A percentile compares a stretch with the other conserved stretches of the same genome.
Conservation (phyloP, 257 asterid species). For the Solanum medicagineum region DNA sequence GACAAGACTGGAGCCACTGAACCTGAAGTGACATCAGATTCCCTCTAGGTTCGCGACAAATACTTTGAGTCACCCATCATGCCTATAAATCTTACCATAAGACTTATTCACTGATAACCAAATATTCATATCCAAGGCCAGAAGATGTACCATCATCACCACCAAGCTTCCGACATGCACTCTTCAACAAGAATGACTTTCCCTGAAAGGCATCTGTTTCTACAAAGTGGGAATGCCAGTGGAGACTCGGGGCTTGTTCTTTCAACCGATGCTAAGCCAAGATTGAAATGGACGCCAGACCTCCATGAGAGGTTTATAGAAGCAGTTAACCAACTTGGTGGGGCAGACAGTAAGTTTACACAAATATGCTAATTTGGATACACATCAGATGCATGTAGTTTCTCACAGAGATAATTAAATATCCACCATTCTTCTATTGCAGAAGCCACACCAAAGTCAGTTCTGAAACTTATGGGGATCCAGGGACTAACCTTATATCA, state of each 20-base stretch:
- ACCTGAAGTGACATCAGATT: slow-evolving; percentile 12
- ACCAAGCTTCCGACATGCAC: slow-evolving; percentile 46
- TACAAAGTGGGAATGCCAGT: slow-evolving; percentile 49
- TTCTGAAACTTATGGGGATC: slow-evolving; percentile 89
- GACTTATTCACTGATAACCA: slow-evolving; percentile 16
- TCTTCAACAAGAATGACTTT: slow-evolving; percentile 53
- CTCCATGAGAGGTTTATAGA: slow-evolving; percentile 82
- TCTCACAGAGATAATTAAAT: slow-evolving; percentile 14
- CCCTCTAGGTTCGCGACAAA: slow-evolving; percentile 29
- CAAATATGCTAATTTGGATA: not conserved
- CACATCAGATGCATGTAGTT: slow-evolving; percentile 3
- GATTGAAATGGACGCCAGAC: slow-evolving; percentile 91
- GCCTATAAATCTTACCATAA: not conserved
- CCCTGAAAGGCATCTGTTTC: slow-evolving; percentile 60
- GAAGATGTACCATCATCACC: slow-evolving; percentile 61
- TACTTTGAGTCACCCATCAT: not conserved
- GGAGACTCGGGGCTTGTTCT: slow-evolving; percentile 86
- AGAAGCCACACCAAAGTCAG: slow-evolving; percentile 99
- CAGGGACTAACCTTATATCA: slow-evolving; percentile 88
- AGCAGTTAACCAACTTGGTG: slow-evolving; percentile 96
- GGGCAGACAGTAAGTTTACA: slow-evolving; percentile 85
- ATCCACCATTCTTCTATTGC: slow-evolving; percentile 17
- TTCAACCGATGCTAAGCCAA: slow-evolving; percentile 96
- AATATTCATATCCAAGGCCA: slow-evolving; percentile 8
- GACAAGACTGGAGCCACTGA: slow-evolving; percentile 15